Evolutionary conservation across 345 rosid genomes (phyloP), one percentile per base, ranked within the genome.

Genomic region (Acer campestre): DNA sequence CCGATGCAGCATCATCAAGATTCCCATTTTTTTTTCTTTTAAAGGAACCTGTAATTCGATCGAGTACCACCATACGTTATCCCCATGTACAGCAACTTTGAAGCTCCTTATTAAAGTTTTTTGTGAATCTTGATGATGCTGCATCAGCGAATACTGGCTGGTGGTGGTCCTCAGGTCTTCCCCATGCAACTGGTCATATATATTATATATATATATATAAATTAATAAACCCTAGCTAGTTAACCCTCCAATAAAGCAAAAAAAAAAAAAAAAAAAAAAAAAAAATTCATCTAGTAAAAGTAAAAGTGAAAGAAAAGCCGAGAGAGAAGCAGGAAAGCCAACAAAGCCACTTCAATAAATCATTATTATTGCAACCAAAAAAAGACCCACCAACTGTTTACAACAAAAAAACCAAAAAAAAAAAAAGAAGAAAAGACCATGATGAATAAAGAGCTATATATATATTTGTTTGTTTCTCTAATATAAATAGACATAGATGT

Each of bases 1-100:
- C 83, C 40, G 90, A 81, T 87, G 90, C 90, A 87, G 90, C 90
- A 87, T 87, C 90, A 87, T 87, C 90, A 87, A 83, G 90, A 87
- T 87, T 87, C 90, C 79, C 90, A 87, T 2, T 59, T n/a, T 53
- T 53, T 53, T 53, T 13, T 18, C 3, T 66, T 63, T 42, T 44
- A 23, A 70, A 81, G 72, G 78, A 42, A 49, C 53, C 68, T 27
- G 74, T 61, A 35, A 35, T 35, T 35, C 38, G 38, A 35, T 35
- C 58, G 67, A 65, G 74, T 22, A 31, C 55, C 55, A 49, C 10
- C 20, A 23, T 20, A 38, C 5, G 35, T 4, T 31, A 4, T 51
- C 40, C 63, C 72, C 38, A 22, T 40, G 18, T 35, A 35, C 63
- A 18, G 56, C 58, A 16, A 49, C 6, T 6, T 35, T 11, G 22